These are phyloP conservation scores for Boeremia exigua DNA, from an alignment of 2,329 filamentous ascomycete genomes.

Conservation along the genomic window DNA sequence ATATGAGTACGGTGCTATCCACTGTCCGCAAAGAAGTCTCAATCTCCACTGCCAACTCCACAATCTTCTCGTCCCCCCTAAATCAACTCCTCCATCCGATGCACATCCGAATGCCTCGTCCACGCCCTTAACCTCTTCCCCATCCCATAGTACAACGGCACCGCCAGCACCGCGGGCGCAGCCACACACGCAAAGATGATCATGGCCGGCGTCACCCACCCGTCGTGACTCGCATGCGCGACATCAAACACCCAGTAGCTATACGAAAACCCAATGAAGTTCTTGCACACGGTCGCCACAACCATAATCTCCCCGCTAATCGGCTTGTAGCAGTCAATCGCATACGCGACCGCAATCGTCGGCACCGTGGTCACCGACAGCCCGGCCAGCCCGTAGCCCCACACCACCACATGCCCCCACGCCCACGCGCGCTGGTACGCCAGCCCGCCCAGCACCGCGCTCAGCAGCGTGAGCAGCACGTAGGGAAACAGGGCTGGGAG, in stretches of 20 bases:
- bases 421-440: constrained; percentile 58
- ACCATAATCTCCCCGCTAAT: constrained; percentile 56
- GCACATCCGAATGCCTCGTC: constrained; percentile 41
- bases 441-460: constrained; percentile 55
- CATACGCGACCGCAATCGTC: constrained; percentile 53
- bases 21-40: too few relatives aligned
- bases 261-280: constrained; percentile 53
- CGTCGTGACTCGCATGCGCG: constrained; percentile 40
- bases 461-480: constrained; percentile 58
- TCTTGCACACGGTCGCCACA: constrained; percentile 53
- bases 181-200: constrained; percentile 52
- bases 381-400: constrained; percentile 56
- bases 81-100: constrained; percentile 44
- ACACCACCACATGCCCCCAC: constrained; percentile 57
- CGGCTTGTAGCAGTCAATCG: constrained; percentile 56
- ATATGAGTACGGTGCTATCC: too few relatives aligned
- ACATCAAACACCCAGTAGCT: constrained; percentile 53
- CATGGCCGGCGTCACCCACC: constrained; percentile 53
- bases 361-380: constrained; percentile 52
- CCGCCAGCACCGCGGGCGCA: constrained; percentile 47
- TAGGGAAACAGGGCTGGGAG: constrained; percentile 55
- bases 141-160: constrained; percentile 51
- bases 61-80: neutral
- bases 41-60: neutral
- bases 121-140: constrained; percentile 51